Evolutionary conservation across 495 filamentous ascomycete genomes (phyloP).

Genomic region (Bacidia rubella): DNA sequence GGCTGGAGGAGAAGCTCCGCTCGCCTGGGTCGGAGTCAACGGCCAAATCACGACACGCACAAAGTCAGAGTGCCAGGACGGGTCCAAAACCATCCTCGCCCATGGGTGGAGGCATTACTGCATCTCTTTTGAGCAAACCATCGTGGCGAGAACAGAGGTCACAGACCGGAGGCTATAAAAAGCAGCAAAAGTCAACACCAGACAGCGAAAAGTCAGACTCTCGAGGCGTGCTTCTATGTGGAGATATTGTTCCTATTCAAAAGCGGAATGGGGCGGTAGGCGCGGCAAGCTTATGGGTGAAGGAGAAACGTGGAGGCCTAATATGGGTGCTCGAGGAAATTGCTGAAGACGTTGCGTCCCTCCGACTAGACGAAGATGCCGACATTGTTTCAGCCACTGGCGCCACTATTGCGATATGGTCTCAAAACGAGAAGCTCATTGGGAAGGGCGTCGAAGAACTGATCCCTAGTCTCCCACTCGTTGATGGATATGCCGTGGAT

Average conservation of each 20-base stretch:
- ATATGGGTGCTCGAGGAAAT: slow-evolving; percentile 99
- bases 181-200: slow-evolving; percentile 28
- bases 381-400: slow-evolving; percentile 54
- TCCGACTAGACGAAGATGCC: slow-evolving; percentile 62
- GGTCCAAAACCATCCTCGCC: slow-evolving; percentile 32
- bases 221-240: slow-evolving; percentile 83
- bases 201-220: slow-evolving; percentile 60
- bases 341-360: slow-evolving; percentile 72
- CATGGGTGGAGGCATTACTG: slow-evolving; percentile 69
- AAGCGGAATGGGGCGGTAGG: slow-evolving; percentile 87
- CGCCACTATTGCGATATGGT: slow-evolving; percentile 65
- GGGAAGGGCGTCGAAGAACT: slow-evolving; percentile 63
- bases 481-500: slow-evolving; percentile 44
- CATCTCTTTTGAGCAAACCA: slow-evolving; percentile 74
- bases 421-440: slow-evolving; percentile 45
- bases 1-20: slow-evolving; percentile 78
- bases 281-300: slow-evolving; percentile 92
- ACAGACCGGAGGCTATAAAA: slow-evolving; percentile 56
- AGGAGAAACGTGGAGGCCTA: slow-evolving; percentile 83
- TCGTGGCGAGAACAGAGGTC: slow-evolving; percentile 65
- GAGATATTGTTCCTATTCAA: slow-evolving; percentile 91
- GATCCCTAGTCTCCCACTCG: slow-evolving; percentile 68
- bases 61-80: slow-evolving; percentile 30
- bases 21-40: slow-evolving; percentile 39
- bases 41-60: slow-evolving; percentile 27